Evolutionary conservation across 768 basidiomycete species (phyloP).

Genomic region (Psilocybe cubensis): DNA sequence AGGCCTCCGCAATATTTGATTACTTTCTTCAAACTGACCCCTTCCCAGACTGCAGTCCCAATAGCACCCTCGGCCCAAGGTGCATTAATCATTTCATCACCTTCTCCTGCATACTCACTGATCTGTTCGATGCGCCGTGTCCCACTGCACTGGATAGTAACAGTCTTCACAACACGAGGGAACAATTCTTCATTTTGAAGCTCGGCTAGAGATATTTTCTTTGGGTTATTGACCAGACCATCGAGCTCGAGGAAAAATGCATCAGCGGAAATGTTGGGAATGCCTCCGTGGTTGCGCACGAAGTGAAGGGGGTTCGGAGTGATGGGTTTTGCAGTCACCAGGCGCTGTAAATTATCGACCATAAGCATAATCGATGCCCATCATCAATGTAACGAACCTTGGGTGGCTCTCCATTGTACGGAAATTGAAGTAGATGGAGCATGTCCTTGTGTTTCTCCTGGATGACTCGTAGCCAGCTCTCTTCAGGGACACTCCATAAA

Average conservation of each 20-base stretch:
- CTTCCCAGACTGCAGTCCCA: slow-evolving; percentile 17
- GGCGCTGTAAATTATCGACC: neutral
- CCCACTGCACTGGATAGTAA: slow-evolving; percentile 18
- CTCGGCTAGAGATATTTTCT: slow-evolving; percentile 13
- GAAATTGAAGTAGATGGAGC: slow-evolving; percentile 17
- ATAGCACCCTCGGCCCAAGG: slow-evolving; percentile 21
- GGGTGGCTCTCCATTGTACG: slow-evolving; percentile 17
- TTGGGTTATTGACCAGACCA: slow-evolving; percentile 17
- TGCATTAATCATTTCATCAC: slow-evolving; percentile 19
- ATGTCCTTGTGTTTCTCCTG: slow-evolving; percentile 18
- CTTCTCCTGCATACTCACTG: slow-evolving; percentile 16
- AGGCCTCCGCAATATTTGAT: slow-evolving; percentile 16
- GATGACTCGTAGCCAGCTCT: slow-evolving; percentile 15
- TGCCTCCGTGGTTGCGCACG: slow-evolving; percentile 19
- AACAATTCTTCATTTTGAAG: slow-evolving; percentile 16
- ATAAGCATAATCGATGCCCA: neutral
- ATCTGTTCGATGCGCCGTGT: slow-evolving; percentile 20
- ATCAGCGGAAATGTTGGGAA: slow-evolving; percentile 13
- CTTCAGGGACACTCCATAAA: slow-evolving; percentile 11
- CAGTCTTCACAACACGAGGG: slow-evolving; percentile 13
- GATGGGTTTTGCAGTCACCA: neutral
- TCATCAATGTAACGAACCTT: slow-evolving; percentile 9
- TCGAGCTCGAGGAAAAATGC: slow-evolving; percentile 16
- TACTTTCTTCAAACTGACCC: slow-evolving; percentile 19
- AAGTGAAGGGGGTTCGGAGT: slow-evolving; percentile 5